phyloP scores from a whole-genome alignment of 345 rosid genomes.

The Sisymbrium altissimum region DNA sequence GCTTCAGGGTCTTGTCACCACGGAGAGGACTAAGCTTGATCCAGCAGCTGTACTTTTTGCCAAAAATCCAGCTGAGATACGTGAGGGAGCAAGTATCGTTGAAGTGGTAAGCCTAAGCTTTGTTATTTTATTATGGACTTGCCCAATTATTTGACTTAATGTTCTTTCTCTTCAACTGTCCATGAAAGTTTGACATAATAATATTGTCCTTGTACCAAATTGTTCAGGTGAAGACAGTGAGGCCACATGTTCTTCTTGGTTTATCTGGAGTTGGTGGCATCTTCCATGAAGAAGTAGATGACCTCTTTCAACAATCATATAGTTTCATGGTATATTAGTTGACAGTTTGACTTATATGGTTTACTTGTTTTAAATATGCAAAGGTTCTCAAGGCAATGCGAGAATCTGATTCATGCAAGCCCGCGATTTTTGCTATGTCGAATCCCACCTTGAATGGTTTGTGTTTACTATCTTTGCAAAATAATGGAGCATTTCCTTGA shows the following conservation, averaged over 20 bases:
- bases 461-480: conserved; percentile 12
- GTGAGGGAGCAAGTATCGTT: conserved; percentile 74
- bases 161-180: neutral
- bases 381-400: conserved; percentile 92
- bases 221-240: conserved; percentile 77
- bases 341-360: neutral
- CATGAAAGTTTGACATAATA: neutral
- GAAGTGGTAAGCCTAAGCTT: conserved; percentile 75
- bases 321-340: neutral
- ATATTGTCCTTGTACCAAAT: conserved; percentile 5
- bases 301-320: neutral
- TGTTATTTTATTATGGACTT: conserved; percentile 10
- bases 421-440: conserved; percentile 97
- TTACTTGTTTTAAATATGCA: conserved; percentile 12
- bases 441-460: conserved; percentile 94
- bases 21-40: conserved; percentile 83
- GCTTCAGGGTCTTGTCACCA: conserved; percentile 85
- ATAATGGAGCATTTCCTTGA: conserved; percentile 20
- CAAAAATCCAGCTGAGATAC: conserved; percentile 56
- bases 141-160: neutral
- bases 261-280: conserved; percentile 97
- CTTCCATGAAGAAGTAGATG: conserved; percentile 78
- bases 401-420: conserved; percentile 77
- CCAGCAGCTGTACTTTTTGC: conserved; percentile 88
- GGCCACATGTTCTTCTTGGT: conserved; percentile 96